These are phyloP conservation scores for Fistulinella prunicolor DNA, from an alignment of 768 basidiomycete species.

Conservation along the genomic window DNA sequence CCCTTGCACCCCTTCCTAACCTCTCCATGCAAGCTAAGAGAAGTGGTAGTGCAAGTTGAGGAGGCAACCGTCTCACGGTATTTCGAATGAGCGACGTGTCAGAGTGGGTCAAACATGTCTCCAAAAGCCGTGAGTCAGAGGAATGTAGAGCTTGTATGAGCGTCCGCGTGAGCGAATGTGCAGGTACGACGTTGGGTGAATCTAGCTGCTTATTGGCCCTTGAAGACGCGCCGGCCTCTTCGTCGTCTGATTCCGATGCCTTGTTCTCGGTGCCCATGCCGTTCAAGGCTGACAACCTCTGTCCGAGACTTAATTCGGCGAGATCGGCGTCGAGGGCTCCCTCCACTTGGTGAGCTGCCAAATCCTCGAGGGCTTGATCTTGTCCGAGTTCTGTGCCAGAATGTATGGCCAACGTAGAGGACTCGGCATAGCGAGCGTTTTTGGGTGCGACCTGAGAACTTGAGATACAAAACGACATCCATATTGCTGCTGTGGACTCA, in stretches of 20 bases:
- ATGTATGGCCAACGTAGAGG: conserved; percentile 55
- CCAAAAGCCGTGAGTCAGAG: conserved; percentile 81
- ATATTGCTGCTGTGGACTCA: conserved; percentile 8
- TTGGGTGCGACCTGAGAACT: conserved; percentile 42
- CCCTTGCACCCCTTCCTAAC: conserved; percentile 70
- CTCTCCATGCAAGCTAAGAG: conserved; percentile 88
- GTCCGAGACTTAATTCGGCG: conserved; percentile 89
- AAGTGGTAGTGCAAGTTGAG: conserved; percentile 81
- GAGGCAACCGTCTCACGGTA: conserved; percentile 82
- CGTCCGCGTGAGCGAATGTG: conserved; percentile 87
- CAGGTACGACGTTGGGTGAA: conserved; percentile 53
- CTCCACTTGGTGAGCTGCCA: conserved; percentile 49
- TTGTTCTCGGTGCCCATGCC: conserved; percentile 42
- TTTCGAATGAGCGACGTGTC: conserved; percentile 78
- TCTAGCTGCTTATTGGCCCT: conserved; percentile 15
- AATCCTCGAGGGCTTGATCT: conserved; percentile 50
- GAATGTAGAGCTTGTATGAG: conserved; percentile 97
- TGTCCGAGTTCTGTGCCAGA: conserved; percentile 68
- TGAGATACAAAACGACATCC: conserved; percentile 1
- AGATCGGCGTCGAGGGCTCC: conserved; percentile 78
- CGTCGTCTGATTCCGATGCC: conserved; percentile 43
- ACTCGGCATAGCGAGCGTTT: conserved; percentile 65
- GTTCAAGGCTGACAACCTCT: conserved; percentile 76
- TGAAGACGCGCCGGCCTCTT: conserved; percentile 35
- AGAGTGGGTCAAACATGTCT: conserved; percentile 83